Evolutionary conservation across 2,329 filamentous ascomycete species (phyloP), one percentile per base, ranked within the genome.

Genomic region (Fonsecaea monophora): DNA sequence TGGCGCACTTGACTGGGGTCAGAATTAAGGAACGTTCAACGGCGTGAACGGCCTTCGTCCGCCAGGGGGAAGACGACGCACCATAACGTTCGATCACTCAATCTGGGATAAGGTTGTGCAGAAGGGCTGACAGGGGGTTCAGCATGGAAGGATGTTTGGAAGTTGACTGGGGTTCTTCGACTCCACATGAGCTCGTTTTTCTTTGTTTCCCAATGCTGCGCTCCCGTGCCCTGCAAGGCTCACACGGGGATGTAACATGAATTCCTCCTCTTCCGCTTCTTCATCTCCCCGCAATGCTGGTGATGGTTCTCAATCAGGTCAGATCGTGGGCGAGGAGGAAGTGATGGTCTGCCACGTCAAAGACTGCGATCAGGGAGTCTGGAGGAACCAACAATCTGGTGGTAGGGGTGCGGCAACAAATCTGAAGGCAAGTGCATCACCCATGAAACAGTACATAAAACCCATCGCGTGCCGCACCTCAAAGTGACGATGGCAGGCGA

Each of bases 391-490:
- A 59, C 37, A 21, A 58, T 53, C 25, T 58, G 34, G 12, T 34
- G 30, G 9, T 37, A 42, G 48, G 48, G 50, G 34, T 62, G 62
- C 60, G 62, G 55, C 54, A 64, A 67, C 45, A 57, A 25, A 40
- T 55, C 15, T 61, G 25, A 60, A 65, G 63, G 61, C 58, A 64
- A 64, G 66, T 50, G 53, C 48, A 32, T n/a, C 25, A 56, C 30
- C 53, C 21, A 48, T 70, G 66, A 70, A 70, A 70, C 68, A 66
- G 48, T 50, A 70, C 66, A 66, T 70, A 64, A 70, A 70, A 70
- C 68, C 56, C 37, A 13, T 66, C 21, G 37, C 40, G 66, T 60
- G 66, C 64, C 62, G 59, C 48, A 54, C 59, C 50, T 6, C 57
- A 54, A 60, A 50, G 45, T 10, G 25, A 25, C 45, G 18, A 50